Percentiles rank a stretch among this genome's conserved stretches.
phyloP scores from a whole-genome alignment of 1,284 basidiomycete genomes.

The Ustilago cynodontis region DNA sequence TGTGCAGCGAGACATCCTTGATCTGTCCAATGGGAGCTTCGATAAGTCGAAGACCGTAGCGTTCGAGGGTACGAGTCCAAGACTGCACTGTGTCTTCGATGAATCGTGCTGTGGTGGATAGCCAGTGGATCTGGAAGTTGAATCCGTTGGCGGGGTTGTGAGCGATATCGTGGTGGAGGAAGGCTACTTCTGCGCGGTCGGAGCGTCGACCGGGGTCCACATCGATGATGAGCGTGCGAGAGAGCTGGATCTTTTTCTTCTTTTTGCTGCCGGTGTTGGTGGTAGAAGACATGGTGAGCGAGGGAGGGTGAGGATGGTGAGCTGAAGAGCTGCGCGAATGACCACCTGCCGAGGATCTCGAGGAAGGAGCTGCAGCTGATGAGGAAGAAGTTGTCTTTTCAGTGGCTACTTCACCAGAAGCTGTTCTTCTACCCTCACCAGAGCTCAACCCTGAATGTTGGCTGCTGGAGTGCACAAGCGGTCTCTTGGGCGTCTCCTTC shows the following conservation, averaged over 20 bases:
- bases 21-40: constrained; percentile 74
- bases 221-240: constrained; percentile 65
- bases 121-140: constrained; percentile 87
- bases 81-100: constrained; percentile 89
- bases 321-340: constrained; percentile 40
- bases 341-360: constrained; percentile 16
- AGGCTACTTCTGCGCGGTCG: constrained; percentile 66
- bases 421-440: constrained; percentile 5
- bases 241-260: constrained; percentile 58
- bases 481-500: constrained; percentile 28
- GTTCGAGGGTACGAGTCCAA: constrained; percentile 87
- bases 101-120: constrained; percentile 93
- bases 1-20: constrained; percentile 65
- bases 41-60: constrained; percentile 90
- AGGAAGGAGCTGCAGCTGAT: constrained; percentile 9
- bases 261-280: constrained; percentile 5
- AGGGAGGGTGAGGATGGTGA: constrained; percentile 24
- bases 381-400: constrained; percentile 7
- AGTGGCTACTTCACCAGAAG: constrained; percentile 1
- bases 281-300: constrained; percentile 33
- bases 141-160: constrained; percentile 70
- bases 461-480: constrained; percentile 24
- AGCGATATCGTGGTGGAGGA: constrained; percentile 68
- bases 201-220: constrained; percentile 62
- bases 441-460: constrained; percentile 15